Base-by-base conservation (phyloP, 2,329 filamentous ascomycete genomes). In the Fusarium vanettenii region DNA sequence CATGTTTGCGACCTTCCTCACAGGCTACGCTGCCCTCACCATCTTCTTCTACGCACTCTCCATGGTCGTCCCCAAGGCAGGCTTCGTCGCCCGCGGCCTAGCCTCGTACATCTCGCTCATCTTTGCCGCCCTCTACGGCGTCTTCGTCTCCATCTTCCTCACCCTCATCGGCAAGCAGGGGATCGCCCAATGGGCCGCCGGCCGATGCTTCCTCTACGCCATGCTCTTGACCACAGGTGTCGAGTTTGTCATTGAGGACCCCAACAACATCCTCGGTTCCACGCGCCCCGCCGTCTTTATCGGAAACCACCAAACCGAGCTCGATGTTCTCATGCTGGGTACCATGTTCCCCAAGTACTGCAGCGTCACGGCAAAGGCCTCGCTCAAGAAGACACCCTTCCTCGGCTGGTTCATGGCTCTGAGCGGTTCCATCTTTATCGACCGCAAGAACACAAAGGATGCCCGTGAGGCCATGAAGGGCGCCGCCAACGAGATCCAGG, bases 341-440 rank as follows among this genome's bases (percentile, higher is more conserved):
- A 87, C 89, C 84, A 91, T 98, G 80, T 98, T 98, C 85, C 97
- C 97, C 57, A 92, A 91, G 79, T 95, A 97, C 87, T 97, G 94
- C 87, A 95, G 92, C 80, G 93, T 99, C 69, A 98, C 96, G 27
- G 95, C 96, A 56, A 99, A 99, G 89, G 92, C 92, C 80, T 93
- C 91, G 65, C 86, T 99, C 80, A 93, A 92, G 82, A 91, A 89
- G 72, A 86, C 93, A 39, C 97, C 97, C 1, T 91, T 99, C 82
- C 87, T 99, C 65, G 97, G 97, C 70, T 98, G 95, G 95, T 99
- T 98, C 86, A 99, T 94, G 92, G 84, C 90, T 59, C 88, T 98
- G 69, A 95, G 92, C 75, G 95, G 95, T 74, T 94, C 94, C 76
- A 93, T 99, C 80, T 99, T 98, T 85, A 97, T 99, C 86, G 95